Evolutionary conservation across 495 filamentous ascomycete genomes (phyloP).

Genomic region (Viridothelium virens): DNA sequence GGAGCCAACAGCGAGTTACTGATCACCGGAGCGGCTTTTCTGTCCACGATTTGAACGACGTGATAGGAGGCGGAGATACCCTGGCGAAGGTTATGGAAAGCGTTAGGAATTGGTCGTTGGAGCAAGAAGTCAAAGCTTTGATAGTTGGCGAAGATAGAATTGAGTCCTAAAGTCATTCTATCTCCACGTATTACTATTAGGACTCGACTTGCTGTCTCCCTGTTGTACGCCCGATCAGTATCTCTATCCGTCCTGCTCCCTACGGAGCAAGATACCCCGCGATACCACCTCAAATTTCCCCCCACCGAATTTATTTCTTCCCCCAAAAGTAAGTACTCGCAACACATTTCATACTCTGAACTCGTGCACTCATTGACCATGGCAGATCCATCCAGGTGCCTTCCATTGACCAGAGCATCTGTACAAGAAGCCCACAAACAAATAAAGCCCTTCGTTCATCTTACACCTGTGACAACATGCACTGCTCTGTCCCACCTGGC

Average conservation of each 20-base stretch:
- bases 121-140: conserved; percentile 66
- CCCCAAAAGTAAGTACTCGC: background rate
- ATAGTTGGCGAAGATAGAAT: conserved; percentile 40
- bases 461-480: conserved; percentile 74
- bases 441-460: conserved; percentile 70
- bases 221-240: background rate
- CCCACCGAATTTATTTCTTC: background rate
- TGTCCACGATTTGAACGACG: conserved; percentile 71
- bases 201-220: no score
- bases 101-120: conserved; percentile 68
- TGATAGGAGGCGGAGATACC: conserved; percentile 49
- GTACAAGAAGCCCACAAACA: conserved; percentile 61
- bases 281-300: background rate
- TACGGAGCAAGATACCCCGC: background rate
- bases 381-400: conserved; percentile 39
- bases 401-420: conserved; percentile 59
- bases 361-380: conserved; percentile 20
- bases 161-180: background rate
- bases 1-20: conserved; percentile 82
- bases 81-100: conserved; percentile 75
- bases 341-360: background rate
- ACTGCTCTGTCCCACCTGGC: conserved; percentile 64
- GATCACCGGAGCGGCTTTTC: conserved; percentile 85
- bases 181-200: no score
- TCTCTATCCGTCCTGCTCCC: background rate